Percentiles rank a stretch among this genome's conserved stretches.
Evolutionary conservation across 2,329 filamentous ascomycete species (phyloP).

Genomic region (Xylaria polymorpha): DNA sequence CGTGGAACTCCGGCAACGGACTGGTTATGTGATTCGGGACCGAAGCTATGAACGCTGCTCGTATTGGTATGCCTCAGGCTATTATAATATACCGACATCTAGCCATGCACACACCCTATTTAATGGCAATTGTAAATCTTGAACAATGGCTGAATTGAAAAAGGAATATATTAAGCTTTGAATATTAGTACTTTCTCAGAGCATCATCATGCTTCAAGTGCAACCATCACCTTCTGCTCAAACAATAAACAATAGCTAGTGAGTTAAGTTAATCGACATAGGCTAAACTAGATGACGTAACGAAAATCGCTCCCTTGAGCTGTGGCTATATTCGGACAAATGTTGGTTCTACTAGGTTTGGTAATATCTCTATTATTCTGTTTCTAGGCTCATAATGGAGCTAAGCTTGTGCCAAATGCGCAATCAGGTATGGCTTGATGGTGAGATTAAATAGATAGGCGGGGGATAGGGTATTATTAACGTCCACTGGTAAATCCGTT

Average conservation of each 20-base stretch:
- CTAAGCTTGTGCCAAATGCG: slow-evolving; percentile 7
- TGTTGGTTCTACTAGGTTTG: not conserved
- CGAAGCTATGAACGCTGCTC: slow-evolving; percentile 4
- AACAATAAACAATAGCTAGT: too few species aligned
- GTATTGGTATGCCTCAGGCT: not conserved
- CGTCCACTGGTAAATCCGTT: slow-evolving; percentile 26
- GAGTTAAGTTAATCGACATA: too few species aligned
- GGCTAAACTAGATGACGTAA: too few species aligned
- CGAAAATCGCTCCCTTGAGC: too few species aligned
- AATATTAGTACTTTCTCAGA: too few species aligned
- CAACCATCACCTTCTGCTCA: too few species aligned
- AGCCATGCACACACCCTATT: too few species aligned
- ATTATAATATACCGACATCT: too few species aligned
- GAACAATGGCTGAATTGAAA: too few species aligned
- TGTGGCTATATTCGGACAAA: not conserved
- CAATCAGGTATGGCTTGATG: slow-evolving; percentile 11
- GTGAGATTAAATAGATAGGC: slow-evolving; percentile 21
- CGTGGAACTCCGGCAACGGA: not conserved
- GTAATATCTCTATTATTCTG: slow-evolving; percentile 7
- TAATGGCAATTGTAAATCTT: too few species aligned
- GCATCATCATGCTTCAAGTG: too few species aligned
- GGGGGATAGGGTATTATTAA: slow-evolving; percentile 28
- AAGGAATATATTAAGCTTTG: too few species aligned
- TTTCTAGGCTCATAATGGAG: slow-evolving; percentile 9
- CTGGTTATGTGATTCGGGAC: slow-evolving; percentile 7